These are phyloP conservation scores for Fusarium duplospermum DNA, from an alignment of 2,329 filamentous ascomycete genomes.

Conservation along the genomic window DNA sequence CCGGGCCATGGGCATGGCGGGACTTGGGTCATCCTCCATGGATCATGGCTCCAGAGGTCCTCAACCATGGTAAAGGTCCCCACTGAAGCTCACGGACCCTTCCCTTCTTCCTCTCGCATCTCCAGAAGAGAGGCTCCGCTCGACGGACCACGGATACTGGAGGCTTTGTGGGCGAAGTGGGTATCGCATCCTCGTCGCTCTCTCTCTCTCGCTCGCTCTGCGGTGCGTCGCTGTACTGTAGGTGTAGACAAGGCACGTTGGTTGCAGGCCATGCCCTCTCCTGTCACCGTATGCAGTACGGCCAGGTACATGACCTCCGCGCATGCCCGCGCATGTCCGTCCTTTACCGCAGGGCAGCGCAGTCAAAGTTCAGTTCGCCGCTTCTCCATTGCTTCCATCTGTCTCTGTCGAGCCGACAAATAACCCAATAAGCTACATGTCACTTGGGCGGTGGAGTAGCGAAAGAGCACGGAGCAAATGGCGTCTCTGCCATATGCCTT, in stretches of 20 bases:
- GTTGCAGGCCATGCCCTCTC: slow-evolving; percentile 1
- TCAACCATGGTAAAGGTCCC: slow-evolving; percentile 14
- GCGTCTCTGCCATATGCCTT: slow-evolving; percentile 6
- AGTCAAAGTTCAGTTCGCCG: slow-evolving; percentile 9
- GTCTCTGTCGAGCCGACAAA: background rate
- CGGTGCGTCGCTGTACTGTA: background rate
- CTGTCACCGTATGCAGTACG: slow-evolving; percentile 7
- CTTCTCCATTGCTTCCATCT: background rate
- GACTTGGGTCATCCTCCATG: slow-evolving; percentile 22
- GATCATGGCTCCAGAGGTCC: slow-evolving; percentile 23
- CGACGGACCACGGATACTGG: slow-evolving; percentile 9
- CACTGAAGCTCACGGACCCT: slow-evolving; percentile 34
- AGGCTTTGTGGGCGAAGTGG: slow-evolving; percentile 12
- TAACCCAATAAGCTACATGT: slow-evolving; percentile 21
- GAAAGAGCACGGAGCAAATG: slow-evolving; percentile 1
- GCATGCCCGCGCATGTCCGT: background rate
- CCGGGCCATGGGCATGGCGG: slow-evolving; percentile 2
- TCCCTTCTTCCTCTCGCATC: slow-evolving; percentile 6
- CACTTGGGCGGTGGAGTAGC: slow-evolving; percentile 26
- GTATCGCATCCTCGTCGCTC: slow-evolving; percentile 13
- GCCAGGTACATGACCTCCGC: background rate
- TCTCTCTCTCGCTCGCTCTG: background rate
- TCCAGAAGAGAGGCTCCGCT: slow-evolving; percentile 17
- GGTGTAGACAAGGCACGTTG: slow-evolving; percentile 13
- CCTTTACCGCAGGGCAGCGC: background rate